phyloP scores from a whole-genome alignment of 441 rosid genomes.

The Jatropha multifida region DNA sequence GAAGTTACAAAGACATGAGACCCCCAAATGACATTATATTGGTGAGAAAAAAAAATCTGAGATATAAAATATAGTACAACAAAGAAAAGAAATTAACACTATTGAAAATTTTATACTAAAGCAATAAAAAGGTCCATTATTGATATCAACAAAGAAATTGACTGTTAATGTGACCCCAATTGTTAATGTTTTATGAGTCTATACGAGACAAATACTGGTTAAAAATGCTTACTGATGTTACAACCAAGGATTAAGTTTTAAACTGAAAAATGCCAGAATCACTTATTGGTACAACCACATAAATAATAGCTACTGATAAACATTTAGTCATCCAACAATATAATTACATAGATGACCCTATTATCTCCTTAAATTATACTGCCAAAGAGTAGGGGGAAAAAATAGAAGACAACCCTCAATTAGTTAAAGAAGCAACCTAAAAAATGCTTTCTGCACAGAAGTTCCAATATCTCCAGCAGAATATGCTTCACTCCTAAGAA shows the following conservation, averaged over 20 bases:
- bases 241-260: neutral
- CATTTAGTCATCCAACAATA: neutral
- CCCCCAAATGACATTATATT: neutral
- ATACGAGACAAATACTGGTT: neutral
- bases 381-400: neutral
- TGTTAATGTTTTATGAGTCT: neutral
- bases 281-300: neutral
- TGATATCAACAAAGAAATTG: neutral
- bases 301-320: neutral
- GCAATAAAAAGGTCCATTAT: neutral
- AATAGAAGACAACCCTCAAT: neutral
- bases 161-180: neutral
- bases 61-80: neutral
- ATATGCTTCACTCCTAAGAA: conserved; percentile 65
- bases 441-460: conserved; percentile 68
- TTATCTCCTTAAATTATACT: neutral
- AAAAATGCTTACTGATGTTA: neutral
- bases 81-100: neutral
- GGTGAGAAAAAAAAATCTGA: neutral
- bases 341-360: neutral
- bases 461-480: conserved; percentile 72
- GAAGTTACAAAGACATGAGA: neutral
- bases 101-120: neutral
- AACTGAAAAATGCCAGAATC: neutral
- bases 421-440: conserved; percentile 50